These are phyloP conservation scores for Xylariaceae sp. DNA, from an alignment of 2,329 filamentous ascomycete genomes.

Conservation along the genomic window DNA sequence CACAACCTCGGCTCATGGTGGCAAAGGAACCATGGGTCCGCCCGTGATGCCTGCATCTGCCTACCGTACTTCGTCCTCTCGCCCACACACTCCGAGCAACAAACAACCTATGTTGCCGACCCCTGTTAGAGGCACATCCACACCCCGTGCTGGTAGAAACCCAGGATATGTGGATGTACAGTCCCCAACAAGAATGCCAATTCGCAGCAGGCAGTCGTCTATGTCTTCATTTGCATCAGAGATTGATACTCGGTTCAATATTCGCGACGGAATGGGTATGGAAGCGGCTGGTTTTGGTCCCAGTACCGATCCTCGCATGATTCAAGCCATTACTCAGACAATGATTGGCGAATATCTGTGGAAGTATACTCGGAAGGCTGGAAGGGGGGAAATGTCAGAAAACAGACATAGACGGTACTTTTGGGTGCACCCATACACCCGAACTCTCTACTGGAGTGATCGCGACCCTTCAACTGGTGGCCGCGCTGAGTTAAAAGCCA, in stretches of 20 bases:
- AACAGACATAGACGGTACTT: constrained; percentile 95
- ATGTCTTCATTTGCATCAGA: constrained; percentile 96
- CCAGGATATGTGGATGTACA: constrained; percentile 56
- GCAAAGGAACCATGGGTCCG: constrained; percentile 73
- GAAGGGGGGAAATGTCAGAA: constrained; percentile 85
- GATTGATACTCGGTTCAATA: constrained; percentile 88
- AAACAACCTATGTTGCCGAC: constrained; percentile 50
- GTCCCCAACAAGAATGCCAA: constrained; percentile 52
- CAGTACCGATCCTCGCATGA: constrained; percentile 93
- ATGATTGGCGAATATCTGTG: constrained; percentile 99
- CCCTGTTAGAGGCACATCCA: constrained; percentile 61
- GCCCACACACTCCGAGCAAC: constrained; percentile 67
- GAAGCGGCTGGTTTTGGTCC: constrained; percentile 65
- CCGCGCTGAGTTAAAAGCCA: constrained; percentile 75
- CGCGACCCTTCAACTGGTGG: constrained; percentile 81
- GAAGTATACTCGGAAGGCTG: constrained; percentile 97
- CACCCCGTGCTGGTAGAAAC: constrained; percentile 58
- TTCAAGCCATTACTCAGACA: constrained; percentile 97
- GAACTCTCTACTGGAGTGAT: constrained; percentile 96
- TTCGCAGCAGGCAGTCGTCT: constrained; percentile 73
- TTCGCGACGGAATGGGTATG: constrained; percentile 63
- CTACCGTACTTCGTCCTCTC: constrained; percentile 50
- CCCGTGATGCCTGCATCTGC: constrained; percentile 84
- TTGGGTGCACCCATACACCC: constrained; percentile 98
- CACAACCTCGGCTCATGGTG: constrained; percentile 57